Percentiles rank a stretch among this genome's conserved stretches.
Evolutionary conservation across 2,329 filamentous ascomycete species (phyloP).

Genomic region (Xylaria arbuscula): DNA sequence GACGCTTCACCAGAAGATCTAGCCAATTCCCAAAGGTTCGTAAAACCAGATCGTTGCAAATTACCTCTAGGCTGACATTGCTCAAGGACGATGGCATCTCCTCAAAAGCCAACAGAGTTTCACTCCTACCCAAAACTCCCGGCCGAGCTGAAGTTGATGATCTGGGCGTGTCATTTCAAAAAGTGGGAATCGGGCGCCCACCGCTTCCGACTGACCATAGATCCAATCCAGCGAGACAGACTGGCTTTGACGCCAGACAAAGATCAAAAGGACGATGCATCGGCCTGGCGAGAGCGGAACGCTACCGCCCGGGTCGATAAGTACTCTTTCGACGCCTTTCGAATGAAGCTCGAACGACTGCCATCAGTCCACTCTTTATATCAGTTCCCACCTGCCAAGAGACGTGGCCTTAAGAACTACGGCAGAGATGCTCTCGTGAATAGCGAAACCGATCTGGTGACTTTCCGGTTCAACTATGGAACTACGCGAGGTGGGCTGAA

Average conservation of each 20-base stretch:
- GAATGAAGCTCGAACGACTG: neutral
- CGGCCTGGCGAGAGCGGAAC: conserved; percentile 38
- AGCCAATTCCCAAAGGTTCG: neutral
- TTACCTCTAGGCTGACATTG: neutral
- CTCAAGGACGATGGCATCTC: neutral
- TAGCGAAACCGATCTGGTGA: conserved; percentile 34
- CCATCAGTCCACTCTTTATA: too few relatives aligned
- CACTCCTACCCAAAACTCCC: conserved; percentile 38
- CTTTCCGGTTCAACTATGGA: conserved; percentile 18
- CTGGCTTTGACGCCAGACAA: conserved; percentile 1
- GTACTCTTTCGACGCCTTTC: neutral
- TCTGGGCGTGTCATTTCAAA: conserved; percentile 37
- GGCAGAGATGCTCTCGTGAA: neutral
- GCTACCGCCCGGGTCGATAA: conserved; percentile 11
- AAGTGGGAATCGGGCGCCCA: conserved; percentile 36
- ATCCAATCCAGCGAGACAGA: neutral
- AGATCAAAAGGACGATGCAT: conserved; percentile 22
- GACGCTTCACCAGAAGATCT: too few relatives aligned
- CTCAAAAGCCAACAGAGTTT: neutral
- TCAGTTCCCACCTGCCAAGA: too few relatives aligned
- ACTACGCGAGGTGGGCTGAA: neutral
- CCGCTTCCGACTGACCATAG: conserved; percentile 34
- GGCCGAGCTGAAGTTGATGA: conserved; percentile 41
- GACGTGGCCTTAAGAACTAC: neutral
- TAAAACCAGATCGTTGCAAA: neutral